Base-by-base conservation (phyloP, 2,329 filamentous ascomycete species). In the Orbilia quercus region DNA sequence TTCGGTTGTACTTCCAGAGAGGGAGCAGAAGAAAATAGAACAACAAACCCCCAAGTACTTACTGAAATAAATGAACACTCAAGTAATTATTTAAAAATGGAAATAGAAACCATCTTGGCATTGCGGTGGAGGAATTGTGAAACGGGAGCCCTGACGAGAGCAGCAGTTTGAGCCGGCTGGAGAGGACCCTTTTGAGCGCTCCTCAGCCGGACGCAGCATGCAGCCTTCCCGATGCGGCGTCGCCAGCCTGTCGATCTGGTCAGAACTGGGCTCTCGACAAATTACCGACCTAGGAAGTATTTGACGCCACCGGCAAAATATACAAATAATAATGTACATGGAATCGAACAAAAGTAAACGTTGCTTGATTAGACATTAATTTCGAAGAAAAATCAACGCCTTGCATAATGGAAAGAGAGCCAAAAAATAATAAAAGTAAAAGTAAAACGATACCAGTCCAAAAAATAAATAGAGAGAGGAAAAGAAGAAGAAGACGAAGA, bases 271-370 rank as follows among this genome's bases (percentile, higher is more conserved):
- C 36, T 38, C 20, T 42, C 22, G 38, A 47, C 31, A 53, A 63
- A 64, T 72, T 72, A 38, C 67, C 67, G 12, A 58, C 31, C 59
- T 65, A 28, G 67, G 58, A 72, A 65, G 58, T 53, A 64, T 65
- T 65, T 58, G 44, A 57, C 57, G 45, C 47, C 34, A 20, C 9
- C 28, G 23, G 14, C 20, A 14, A 5, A 5, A 31, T 5, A 31
- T 31, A 31, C 9, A 31, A 31, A 9, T 31, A 31, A 12, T 48
- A 18, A 48, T 23, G 9, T 5, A 18, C 11, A 48, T 20, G 12
- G 7, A 7, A 7, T 12, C 16, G 16, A 9, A 48, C 23, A 22
- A 23, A 18, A 48, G 23, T 18, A 18, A 22, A 22, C 14, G 11
- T 22, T 31, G 28, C 28, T 31, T 9, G 4, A 31, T 31, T 31